Evolutionary conservation across 2,329 filamentous ascomycete species (phyloP), one percentile per base, ranked within the genome.

Genomic region (Aspergillus tamarii): DNA sequence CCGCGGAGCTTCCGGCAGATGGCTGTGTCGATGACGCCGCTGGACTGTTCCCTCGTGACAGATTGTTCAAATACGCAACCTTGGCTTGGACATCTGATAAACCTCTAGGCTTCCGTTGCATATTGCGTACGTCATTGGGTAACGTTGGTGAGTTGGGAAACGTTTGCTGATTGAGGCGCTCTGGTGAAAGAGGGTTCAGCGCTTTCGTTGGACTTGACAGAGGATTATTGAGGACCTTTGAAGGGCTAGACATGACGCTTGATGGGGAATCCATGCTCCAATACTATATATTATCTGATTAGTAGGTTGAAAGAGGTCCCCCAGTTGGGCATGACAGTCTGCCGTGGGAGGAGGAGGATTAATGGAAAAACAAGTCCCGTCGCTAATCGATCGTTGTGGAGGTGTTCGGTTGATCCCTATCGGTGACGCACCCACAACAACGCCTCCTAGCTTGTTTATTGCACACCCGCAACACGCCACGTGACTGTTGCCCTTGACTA

Each of bases 81-180:
- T 81, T 83, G 36, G 79, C 72, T 65, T 83, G 81, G 2, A 84
- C 81, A 66, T 83, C 82, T 1, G 80, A 80, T 12, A 74, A 67
- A 1, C 73, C 74, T 46, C 74, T 74, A 4, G 72, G 69, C 60
- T 78, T 80, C 52, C 76, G 75, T 28, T 79, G 77, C 1, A 76
- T 67, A 8, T 72, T 73, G 10, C 76, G 65, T 1, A 78, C 66
- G 21, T 82, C 77, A 2, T 75, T 67, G 2, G 75, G 72, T 34
- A 78, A 60, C 7, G 78, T 78, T 10, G 80, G 80, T 1, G 81
- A 82, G 21, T 70, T 72, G 43, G 76, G 76, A 50, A 80, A 70
- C 46, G 70, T 74, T 72, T 82, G 80, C 72, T 83, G 80, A 67
- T 84, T 84, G 65, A 83, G 80, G 52, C 81, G 80, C 65, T 83